Evolutionary conservation across 2,329 filamentous ascomycete genomes (phyloP).

Genomic region (Colletotrichum neosansevieriae): DNA sequence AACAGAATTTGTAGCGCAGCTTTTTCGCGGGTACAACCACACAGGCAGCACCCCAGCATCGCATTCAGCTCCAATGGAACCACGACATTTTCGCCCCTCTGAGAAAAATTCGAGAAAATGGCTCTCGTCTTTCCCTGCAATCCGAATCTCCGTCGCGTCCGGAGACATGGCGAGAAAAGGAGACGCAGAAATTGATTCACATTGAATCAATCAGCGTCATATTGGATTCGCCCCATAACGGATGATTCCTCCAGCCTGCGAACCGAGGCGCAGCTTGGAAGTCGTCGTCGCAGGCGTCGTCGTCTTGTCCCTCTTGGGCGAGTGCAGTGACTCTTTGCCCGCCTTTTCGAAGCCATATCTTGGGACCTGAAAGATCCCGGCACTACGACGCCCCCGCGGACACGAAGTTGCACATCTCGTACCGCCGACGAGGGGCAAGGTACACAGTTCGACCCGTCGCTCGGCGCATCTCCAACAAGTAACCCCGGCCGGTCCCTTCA

Average conservation of each 20-base stretch:
- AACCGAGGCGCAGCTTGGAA: constrained; percentile 24
- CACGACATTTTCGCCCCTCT: constrained; percentile 9
- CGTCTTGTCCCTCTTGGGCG: background rate
- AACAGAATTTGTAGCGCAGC: background rate
- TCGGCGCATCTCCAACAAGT: background rate
- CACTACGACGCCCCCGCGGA: constrained; percentile 7
- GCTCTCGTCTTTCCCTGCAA: background rate
- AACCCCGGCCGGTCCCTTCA: constrained; percentile 21
- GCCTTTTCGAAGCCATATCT: background rate
- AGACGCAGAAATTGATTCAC: constrained; percentile 21
- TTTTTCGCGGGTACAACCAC: constrained; percentile 28
- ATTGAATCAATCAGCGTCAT: constrained; percentile 27
- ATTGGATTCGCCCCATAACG: constrained; percentile 20
- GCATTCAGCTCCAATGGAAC: constrained; percentile 18
- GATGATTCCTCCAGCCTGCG: background rate
- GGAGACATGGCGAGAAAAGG: background rate
- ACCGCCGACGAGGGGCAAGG: background rate
- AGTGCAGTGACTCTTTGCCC: background rate
- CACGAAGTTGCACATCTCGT: constrained; percentile 16
- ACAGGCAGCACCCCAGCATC: constrained; percentile 15
- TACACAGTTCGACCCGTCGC: background rate
- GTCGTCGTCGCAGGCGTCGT: constrained; percentile 23
- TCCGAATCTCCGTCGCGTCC: constrained; percentile 16
- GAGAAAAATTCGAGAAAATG: background rate
- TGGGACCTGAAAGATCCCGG: constrained; percentile 18